Conservation (phyloP, 73 alveolate species). For the Symbiodinium pilosum region DNA sequence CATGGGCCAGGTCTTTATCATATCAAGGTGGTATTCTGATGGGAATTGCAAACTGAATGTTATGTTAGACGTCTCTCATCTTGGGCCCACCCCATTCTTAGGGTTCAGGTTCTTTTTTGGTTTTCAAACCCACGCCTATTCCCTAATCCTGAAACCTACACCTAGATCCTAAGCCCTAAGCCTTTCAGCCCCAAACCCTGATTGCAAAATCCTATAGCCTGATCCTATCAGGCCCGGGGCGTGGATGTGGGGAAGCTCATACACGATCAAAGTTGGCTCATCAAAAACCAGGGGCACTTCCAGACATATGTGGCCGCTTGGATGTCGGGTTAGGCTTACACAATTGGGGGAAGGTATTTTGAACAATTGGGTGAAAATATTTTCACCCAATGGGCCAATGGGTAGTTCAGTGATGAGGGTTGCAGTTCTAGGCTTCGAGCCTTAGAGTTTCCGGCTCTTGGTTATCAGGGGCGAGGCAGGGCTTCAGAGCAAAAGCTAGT, state of each 20-base stretch:
- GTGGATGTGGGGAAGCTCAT: conserved; percentile 73
- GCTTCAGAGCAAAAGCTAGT: too few species aligned
- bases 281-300: conserved; percentile 79
- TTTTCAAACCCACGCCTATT: too few species aligned
- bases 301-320: conserved; percentile 29
- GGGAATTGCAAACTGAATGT: too few species aligned
- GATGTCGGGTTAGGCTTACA: not conserved
- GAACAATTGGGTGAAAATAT: not conserved
- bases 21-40: too few species aligned
- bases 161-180: too few species aligned
- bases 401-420: not conserved
- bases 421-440: not conserved
- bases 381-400: too few species aligned
- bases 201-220: not conserved
- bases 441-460: not conserved
- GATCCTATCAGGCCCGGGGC: conserved; percentile 37
- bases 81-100: too few species aligned
- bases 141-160: too few species aligned
- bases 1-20: too few species aligned
- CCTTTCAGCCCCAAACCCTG: not conserved
- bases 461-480: not conserved
- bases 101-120: too few species aligned
- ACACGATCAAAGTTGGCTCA: conserved; percentile 78
- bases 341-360: not conserved
- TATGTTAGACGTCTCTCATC: too few species aligned